These are phyloP conservation scores for Juncus inflexus DNA, from an alignment of 176 grass and related monocot genomes.

Conservation along the genomic window DNA sequence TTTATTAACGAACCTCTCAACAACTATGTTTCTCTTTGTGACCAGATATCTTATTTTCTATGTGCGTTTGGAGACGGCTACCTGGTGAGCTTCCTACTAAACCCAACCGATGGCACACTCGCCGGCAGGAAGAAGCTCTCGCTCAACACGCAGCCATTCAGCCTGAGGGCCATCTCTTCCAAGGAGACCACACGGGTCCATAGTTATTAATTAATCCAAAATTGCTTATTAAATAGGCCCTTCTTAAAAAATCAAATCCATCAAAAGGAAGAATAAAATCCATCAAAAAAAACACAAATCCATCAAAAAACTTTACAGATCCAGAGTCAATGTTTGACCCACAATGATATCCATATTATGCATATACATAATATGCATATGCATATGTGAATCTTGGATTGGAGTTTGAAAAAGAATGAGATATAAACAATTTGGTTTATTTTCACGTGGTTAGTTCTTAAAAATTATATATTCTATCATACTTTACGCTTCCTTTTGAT, in stretches of 20 bases:
- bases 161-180: slow-evolving; percentile 85
- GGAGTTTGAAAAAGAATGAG: too few species aligned
- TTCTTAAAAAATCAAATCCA: slow-evolving; percentile 55
- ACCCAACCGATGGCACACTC: slow-evolving; percentile 60
- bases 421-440: slow-evolving; percentile 91
- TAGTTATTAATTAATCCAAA: slow-evolving; percentile 95
- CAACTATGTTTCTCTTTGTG: not conserved
- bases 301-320: too few species aligned
- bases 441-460: slow-evolving; percentile 62
- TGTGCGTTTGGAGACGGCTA: slow-evolving; percentile 98
- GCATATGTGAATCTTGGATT: too few species aligned
- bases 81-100: slow-evolving; percentile 78
- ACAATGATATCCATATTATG: too few species aligned
- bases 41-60: slow-evolving; percentile 79
- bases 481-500: too few species aligned
- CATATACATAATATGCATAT: too few species aligned
- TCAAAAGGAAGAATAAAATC: too few species aligned
- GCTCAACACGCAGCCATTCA: slow-evolving; percentile 88
- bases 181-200: slow-evolving; percentile 93
- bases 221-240: slow-evolving; percentile 86
- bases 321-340: too few species aligned
- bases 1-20: not conserved
- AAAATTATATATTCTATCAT: not conserved
- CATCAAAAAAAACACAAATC: too few species aligned
- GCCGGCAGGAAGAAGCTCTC: slow-evolving; percentile 86